Evolutionary conservation across 176 grass and related monocot genomes (phyloP).

Genomic region (Lolium multiflorum): DNA sequence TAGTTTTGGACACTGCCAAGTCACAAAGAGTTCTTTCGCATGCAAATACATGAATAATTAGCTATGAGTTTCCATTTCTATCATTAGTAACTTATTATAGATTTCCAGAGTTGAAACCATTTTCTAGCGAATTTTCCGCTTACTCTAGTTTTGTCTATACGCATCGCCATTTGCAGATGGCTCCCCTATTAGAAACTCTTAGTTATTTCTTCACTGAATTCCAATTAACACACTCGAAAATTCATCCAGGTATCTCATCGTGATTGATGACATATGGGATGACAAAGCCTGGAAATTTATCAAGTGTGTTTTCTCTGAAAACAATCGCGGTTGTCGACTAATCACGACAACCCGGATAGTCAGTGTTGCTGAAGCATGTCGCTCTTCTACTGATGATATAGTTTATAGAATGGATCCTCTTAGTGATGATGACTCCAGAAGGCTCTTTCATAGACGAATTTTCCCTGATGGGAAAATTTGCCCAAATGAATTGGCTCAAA

Average conservation of each 20-base stretch:
- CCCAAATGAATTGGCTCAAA: background rate
- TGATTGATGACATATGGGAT: no score
- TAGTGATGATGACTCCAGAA: background rate
- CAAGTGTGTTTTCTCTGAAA: no score
- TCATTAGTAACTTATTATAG: background rate
- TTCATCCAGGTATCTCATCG: background rate
- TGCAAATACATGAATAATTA: background rate
- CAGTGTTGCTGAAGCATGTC: no score
- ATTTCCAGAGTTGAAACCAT: background rate
- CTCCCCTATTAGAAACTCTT: background rate
- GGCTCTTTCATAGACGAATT: background rate
- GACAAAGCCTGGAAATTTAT: no score
- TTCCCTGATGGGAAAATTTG: background rate
- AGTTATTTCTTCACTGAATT: background rate
- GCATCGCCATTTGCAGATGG: background rate
- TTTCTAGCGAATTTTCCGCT: background rate
- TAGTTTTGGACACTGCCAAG: background rate
- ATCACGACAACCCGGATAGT: no score
- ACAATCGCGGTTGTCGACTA: no score
- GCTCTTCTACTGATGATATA: background rate
- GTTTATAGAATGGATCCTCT: background rate
- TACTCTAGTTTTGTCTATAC: background rate
- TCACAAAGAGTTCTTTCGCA: background rate
- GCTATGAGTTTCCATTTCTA: background rate
- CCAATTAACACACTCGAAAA: background rate